phyloP scores from a whole-genome alignment of 345 rosid genomes.

The Citrus australasica region DNA sequence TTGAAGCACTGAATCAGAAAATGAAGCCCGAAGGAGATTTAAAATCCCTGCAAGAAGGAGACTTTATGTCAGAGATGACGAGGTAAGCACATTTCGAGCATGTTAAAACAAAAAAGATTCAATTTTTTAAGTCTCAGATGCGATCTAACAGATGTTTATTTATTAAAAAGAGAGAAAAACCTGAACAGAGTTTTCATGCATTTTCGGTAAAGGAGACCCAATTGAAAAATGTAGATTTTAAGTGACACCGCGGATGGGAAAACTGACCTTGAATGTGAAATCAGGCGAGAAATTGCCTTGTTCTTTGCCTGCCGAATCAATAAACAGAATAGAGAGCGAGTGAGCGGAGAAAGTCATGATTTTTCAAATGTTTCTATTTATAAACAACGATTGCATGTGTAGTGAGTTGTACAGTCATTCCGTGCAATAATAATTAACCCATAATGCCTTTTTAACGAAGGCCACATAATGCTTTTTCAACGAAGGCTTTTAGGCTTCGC shows the following conservation, averaged over 20 bases:
- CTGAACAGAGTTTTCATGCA: not conserved
- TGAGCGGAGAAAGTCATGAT: not conserved
- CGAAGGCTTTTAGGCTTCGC: not conserved
- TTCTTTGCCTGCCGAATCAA: conserved; percentile 5
- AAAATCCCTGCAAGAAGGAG: conserved; percentile 11
- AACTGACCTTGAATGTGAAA: conserved; percentile 6
- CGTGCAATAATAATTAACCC: not conserved
- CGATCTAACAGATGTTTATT: not conserved
- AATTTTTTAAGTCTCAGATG: not conserved
- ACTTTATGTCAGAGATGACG: not conserved
- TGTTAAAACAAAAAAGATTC: not conserved
- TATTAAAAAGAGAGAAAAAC: not conserved
- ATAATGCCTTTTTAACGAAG: not conserved
- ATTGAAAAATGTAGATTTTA: not conserved
- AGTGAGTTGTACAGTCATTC: not conserved
- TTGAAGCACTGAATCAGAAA: not conserved
- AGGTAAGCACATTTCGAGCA: not conserved
- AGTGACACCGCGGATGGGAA: conserved; percentile 4
- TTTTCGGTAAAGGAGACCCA: not conserved
- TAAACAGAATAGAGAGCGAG: not conserved
- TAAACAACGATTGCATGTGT: not conserved
- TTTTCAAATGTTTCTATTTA: not conserved
- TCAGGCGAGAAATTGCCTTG: not conserved
- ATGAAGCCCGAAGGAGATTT: not conserved
- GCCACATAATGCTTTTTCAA: not conserved